phyloP scores from a whole-genome alignment of 1,139 yeast genomes.

The Protomyces inouyei region DNA sequence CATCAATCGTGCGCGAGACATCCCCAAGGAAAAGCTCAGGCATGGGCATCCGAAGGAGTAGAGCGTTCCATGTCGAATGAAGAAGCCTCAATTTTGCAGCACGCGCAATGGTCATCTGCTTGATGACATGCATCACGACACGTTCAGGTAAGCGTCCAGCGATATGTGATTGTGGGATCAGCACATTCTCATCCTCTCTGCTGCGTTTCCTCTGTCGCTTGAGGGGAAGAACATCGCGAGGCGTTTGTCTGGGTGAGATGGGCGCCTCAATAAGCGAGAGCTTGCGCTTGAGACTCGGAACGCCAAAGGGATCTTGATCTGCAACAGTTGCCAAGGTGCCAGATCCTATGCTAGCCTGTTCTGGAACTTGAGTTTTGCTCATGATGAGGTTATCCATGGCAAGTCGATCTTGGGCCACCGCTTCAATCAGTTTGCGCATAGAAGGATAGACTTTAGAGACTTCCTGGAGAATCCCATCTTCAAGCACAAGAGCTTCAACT shows the following conservation, averaged over 20 bases:
- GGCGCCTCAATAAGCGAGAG: slow-evolving; percentile 2
- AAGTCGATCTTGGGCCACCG: slow-evolving; percentile 55
- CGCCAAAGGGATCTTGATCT: slow-evolving; percentile 10
- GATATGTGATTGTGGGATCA: neutral
- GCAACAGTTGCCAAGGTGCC: slow-evolving; percentile 4
- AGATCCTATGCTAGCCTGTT: neutral
- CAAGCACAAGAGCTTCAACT: slow-evolving; percentile 57
- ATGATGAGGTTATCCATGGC: slow-evolving; percentile 38
- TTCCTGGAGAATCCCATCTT: slow-evolving; percentile 50
- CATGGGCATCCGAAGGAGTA: slow-evolving; percentile 36
- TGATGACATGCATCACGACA: slow-evolving; percentile 28
- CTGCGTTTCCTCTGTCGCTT: slow-evolving; percentile 6
- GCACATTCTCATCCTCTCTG: neutral
- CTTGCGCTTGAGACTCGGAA: slow-evolving; percentile 3
- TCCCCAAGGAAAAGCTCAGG: slow-evolving; percentile 52
- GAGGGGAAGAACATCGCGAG: neutral
- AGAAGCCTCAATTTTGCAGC: slow-evolving; percentile 30
- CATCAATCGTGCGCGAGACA: slow-evolving; percentile 59
- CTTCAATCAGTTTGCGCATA: slow-evolving; percentile 55
- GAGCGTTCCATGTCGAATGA: slow-evolving; percentile 30
- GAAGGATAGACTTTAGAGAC: slow-evolving; percentile 56
- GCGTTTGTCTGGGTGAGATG: neutral
- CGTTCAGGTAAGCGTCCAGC: slow-evolving; percentile 29
- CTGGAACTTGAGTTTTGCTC: neutral
- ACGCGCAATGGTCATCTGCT: slow-evolving; percentile 25